Base-by-base conservation (phyloP, 257 asterid species). In the Schizonepeta tenuifolia region DNA sequence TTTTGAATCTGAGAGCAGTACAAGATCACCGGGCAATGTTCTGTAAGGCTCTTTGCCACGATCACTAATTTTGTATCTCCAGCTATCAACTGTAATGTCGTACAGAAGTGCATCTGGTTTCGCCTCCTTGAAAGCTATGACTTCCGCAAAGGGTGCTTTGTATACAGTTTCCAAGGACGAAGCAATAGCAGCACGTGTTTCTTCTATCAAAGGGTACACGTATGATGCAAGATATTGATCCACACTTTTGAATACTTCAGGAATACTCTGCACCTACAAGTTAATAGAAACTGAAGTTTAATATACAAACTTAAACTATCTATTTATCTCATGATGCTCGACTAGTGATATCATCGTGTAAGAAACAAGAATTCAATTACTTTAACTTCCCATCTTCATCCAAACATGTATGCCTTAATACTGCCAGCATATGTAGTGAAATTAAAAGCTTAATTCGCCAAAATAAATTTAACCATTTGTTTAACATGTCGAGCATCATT, bases 91-190 rank as follows among this genome's bases (percentile, higher is more conserved):
- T 40, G 61, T 40, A 33, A 87, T 76, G 4, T 64, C 5, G 20
- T 78, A 79, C 1, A 57, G 1, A 7, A 24, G 24, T 12, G 55
- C 11, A 2, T 69, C 58, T 14, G 4, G 58, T 2, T 50, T 66
- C 8, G 1, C 35, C 70, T 18, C 81, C 0, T 6, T 17, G 28
- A 80, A 8, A n/a, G 70, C 46, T 18, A 67, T 58, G 6, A 83
- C 83, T 69, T 83, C 85, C 15, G 88, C 86, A 49, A 77, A 83
- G 0, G 96, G 96, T 41, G 91, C 86, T 9, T 65, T 55, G 22
- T 79, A 18, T 2, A 84, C 40, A 7, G 72, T 65, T 33, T 87
- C 81, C 79, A 84, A 9, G 15, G 83, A 74, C 6, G 94, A 67
- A 24, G 86, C 87, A 26, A 89, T 74, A 46, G 57, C 74, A 1